Evolutionary conservation across 805 yeast species (phyloP).

Genomic region (Myxozyma sirexii): DNA sequence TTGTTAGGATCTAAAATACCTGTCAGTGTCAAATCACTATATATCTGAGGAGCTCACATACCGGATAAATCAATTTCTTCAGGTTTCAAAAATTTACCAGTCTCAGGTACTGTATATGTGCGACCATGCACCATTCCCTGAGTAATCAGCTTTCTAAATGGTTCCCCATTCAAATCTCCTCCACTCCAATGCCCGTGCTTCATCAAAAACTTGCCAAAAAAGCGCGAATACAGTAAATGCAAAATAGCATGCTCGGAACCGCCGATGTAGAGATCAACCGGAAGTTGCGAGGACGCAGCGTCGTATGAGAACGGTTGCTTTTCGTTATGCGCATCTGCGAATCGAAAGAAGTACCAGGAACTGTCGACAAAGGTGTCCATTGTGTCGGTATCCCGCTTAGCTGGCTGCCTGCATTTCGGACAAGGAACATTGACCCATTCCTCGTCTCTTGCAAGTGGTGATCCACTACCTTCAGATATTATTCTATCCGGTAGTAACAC

Average conservation of each 20-base stretch:
- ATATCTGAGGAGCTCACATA: conserved; percentile 30
- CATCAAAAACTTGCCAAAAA: conserved; percentile 76
- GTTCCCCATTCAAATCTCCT: conserved; percentile 64
- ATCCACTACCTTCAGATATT: conserved; percentile 51
- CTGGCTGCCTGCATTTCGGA: conserved; percentile 71
- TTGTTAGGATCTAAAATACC: conserved; percentile 32
- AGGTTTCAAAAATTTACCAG: conserved; percentile 76
- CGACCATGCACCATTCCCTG: conserved; percentile 99
- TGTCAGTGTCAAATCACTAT: background rate
- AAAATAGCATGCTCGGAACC: conserved; percentile 97
- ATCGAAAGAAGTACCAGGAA: conserved; percentile 93
- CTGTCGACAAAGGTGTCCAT: conserved; percentile 99
- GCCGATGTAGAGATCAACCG: conserved; percentile 89
- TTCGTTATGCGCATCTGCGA: conserved; percentile 69
- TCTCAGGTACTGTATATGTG: conserved; percentile 72
- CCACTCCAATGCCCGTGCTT: conserved; percentile 73
- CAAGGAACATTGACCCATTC: conserved; percentile 75
- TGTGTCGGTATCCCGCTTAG: conserved; percentile 91
- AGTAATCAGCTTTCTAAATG: conserved; percentile 76
- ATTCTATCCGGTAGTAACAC: conserved; percentile 65
- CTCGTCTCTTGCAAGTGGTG: conserved; percentile 68
- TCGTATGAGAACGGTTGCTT: conserved; percentile 55
- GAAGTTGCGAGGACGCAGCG: conserved; percentile 59
- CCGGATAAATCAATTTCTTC: conserved; percentile 61
- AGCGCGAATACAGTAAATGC: conserved; percentile 84